Evolutionary conservation across 1,284 basidiomycete genomes (phyloP).

Genomic region (Trametes versicolor): DNA sequence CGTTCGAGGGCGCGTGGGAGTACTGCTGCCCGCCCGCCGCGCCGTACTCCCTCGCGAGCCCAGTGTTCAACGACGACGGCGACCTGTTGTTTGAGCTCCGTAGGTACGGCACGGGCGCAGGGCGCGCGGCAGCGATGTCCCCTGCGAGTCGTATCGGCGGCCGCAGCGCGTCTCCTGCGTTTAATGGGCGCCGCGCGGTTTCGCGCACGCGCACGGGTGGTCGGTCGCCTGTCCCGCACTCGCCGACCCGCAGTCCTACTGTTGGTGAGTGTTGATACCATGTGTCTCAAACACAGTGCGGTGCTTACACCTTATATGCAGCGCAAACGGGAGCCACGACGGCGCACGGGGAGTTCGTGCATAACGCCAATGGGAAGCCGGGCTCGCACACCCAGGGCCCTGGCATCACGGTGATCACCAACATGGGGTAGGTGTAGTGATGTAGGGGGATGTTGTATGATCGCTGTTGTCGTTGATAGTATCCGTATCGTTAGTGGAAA

Average conservation of each 20-base stretch:
- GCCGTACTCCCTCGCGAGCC: slow-evolving; percentile 43
- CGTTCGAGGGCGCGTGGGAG: slow-evolving; percentile 45
- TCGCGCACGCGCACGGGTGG: slow-evolving; percentile 2
- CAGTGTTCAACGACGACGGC: slow-evolving; percentile 45
- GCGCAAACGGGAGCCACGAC: slow-evolving; percentile 1
- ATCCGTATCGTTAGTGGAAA: too few species aligned
- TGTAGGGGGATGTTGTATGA: background rate
- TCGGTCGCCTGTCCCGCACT: slow-evolving; percentile 8
- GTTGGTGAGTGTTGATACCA: background rate
- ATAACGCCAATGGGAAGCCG: background rate
- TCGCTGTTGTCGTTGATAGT: too few species aligned
- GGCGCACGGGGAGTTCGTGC: slow-evolving; percentile 8
- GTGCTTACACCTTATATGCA: background rate
- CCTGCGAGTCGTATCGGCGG: background rate
- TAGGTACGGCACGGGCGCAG: slow-evolving; percentile 15
- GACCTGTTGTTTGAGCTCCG: slow-evolving; percentile 47
- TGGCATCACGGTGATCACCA: background rate
- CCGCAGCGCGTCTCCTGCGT: slow-evolving; percentile 6
- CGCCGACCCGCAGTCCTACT: slow-evolving; percentile 4
- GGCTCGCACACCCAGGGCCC: background rate
- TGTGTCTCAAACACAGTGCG: background rate
- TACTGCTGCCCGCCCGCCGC: slow-evolving; percentile 41
- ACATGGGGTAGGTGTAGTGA: background rate
- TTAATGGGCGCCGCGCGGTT: background rate
- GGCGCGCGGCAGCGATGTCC: background rate